Conservation (phyloP, 768 basidiomycete species). For the Naganishia vaughanmartiniae region DNA sequence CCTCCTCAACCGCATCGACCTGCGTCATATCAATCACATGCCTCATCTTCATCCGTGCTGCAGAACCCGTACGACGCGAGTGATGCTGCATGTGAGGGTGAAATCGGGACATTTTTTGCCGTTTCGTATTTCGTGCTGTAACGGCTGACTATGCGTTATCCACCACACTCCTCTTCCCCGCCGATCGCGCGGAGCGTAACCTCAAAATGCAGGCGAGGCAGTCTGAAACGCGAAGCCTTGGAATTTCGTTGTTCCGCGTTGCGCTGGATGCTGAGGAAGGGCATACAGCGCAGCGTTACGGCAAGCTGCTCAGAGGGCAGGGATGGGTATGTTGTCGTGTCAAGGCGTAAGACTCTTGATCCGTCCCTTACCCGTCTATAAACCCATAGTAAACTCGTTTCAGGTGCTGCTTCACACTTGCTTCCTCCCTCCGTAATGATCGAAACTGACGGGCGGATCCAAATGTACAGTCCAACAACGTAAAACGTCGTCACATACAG, state of each 20-base stretch:
- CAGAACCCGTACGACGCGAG: background rate
- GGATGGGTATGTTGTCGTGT: too few species aligned
- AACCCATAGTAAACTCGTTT: background rate
- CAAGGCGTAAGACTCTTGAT: too few species aligned
- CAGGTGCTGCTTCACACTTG: background rate
- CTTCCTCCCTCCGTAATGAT: too few species aligned
- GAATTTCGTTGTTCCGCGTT: background rate
- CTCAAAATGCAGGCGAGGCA: too few species aligned
- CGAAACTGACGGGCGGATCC: too few species aligned
- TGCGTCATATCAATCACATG: constrained; percentile 26
- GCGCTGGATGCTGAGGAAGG: background rate
- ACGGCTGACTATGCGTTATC: too few species aligned
- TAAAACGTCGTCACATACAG: too few species aligned
- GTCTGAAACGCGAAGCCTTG: background rate
- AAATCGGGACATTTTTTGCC: background rate
- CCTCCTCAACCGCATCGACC: constrained; percentile 3
- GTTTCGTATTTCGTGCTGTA: too few species aligned
- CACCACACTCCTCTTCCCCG: background rate
- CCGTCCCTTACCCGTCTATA: background rate
- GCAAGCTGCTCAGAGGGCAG: too few species aligned
- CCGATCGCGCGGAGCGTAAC: background rate
- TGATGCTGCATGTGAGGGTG: background rate
- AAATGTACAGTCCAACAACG: too few species aligned
- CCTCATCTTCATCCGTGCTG: constrained; percentile 18
- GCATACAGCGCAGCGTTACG: too few species aligned